Conservation (phyloP, 805 yeast species). For the Yamadazyma philogaea region DNA sequence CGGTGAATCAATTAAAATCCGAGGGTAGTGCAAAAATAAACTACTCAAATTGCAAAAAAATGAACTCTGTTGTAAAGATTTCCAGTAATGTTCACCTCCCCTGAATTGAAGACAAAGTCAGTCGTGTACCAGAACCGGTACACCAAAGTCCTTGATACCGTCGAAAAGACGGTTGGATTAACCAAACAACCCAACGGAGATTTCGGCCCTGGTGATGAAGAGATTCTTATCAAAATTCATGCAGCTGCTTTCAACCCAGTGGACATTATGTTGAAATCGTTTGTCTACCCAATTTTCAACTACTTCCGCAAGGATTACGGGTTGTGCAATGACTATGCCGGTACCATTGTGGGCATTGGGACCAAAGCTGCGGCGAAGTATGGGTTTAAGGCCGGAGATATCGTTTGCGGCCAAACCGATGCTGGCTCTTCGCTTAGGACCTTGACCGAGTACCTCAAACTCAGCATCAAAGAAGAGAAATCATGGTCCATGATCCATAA, state of each 20-base stretch:
- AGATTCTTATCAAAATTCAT: constrained; percentile 30
- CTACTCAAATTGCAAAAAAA: background rate
- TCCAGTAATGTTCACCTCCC: background rate
- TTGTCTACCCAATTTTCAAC: constrained; percentile 11
- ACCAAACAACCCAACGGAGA: background rate
- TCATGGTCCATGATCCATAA: constrained; percentile 29
- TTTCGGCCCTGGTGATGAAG: constrained; percentile 4
- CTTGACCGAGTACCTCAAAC: constrained; percentile 43
- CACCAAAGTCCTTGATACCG: background rate
- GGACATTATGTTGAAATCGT: constrained; percentile 23
- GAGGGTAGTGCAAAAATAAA: too few species aligned
- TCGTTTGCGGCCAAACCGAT: constrained; percentile 25
- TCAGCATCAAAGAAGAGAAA: constrained; percentile 26
- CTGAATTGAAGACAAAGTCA: background rate
- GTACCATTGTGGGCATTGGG: constrained; percentile 32
- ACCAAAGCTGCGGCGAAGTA: constrained; percentile 16
- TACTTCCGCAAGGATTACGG: constrained; percentile 18
- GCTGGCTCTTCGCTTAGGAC: constrained; percentile 33
- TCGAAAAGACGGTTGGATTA: background rate
- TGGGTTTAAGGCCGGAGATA: constrained; percentile 26
- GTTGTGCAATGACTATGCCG: constrained; percentile 33
- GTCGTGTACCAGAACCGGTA: constrained; percentile 9
- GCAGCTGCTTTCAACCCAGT: constrained; percentile 35
- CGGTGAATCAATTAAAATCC: too few species aligned
- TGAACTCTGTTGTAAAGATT: background rate